phyloP scores from a whole-genome alignment of 805 yeast genomes.

The Soucietia sequanensis region DNA sequence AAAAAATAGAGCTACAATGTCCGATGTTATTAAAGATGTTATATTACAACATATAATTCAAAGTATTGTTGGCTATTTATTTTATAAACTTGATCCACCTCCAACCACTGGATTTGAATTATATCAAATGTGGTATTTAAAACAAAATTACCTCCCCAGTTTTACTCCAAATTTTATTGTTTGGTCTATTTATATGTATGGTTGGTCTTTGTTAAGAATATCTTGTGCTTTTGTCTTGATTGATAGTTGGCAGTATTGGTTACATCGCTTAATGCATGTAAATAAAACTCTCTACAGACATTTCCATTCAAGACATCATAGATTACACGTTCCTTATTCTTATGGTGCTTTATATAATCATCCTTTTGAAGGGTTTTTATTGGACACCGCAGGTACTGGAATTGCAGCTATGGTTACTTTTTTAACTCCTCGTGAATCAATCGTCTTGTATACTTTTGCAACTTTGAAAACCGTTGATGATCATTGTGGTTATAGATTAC shows the following conservation, averaged over 20 bases:
- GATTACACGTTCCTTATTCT: constrained; percentile 93
- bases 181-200: constrained; percentile 58
- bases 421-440: constrained; percentile 73
- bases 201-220: constrained; percentile 58
- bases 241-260: constrained; percentile 94
- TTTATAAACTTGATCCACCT: constrained; percentile 55
- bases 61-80: constrained; percentile 60
- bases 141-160: constrained; percentile 38
- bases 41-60: constrained; percentile 83
- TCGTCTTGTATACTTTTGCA: constrained; percentile 76
- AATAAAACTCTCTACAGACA: constrained; percentile 72
- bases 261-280: constrained; percentile 86
- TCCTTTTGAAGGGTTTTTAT: constrained; percentile 87
- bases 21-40: constrained; percentile 78
- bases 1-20: constrained; percentile 71
- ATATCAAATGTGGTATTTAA: constrained; percentile 45
- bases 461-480: constrained; percentile 97
- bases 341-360: constrained; percentile 95
- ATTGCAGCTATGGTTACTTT: constrained; percentile 63
- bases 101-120: constrained; percentile 54
- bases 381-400: constrained; percentile 93
- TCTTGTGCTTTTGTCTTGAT: constrained; percentile 66
- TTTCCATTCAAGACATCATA: constrained; percentile 93
- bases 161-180: constrained; percentile 49
- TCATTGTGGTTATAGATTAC: constrained; percentile 96